These are phyloP conservation scores for Albophoma yamanashiensis DNA, from an alignment of 2,329 filamentous ascomycete species.

Conservation along the genomic window DNA sequence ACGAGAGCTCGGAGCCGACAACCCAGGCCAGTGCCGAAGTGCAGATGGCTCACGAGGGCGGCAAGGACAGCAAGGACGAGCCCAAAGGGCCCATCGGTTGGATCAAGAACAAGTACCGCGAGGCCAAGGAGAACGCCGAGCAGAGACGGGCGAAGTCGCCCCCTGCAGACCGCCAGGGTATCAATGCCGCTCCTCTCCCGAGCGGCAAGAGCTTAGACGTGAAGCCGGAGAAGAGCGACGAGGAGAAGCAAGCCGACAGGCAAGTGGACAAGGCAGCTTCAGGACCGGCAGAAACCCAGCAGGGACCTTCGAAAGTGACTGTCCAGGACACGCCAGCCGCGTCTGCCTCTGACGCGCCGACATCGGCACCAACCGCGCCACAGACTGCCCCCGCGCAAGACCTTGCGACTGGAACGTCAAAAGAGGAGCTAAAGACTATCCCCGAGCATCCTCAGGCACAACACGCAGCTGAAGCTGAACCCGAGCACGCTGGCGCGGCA, in stretches of 20 bases:
- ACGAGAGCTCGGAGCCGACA: conserved; percentile 36
- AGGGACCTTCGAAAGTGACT: background rate
- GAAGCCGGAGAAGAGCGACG: conserved; percentile 24
- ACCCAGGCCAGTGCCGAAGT: conserved; percentile 26
- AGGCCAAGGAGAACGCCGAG: conserved; percentile 46
- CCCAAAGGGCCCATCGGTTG: conserved; percentile 42
- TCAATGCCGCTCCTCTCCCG: conserved; percentile 18
- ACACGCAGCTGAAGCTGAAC: background rate
- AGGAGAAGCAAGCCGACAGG: conserved; percentile 8
- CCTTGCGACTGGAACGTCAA: background rate
- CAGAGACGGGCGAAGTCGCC: conserved; percentile 47
- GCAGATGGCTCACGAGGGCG: conserved; percentile 25
- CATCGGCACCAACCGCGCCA: background rate
- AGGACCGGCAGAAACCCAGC: background rate
- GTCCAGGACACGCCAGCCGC: background rate
- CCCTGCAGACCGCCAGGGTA: conserved; percentile 24
- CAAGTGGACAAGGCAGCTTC: background rate
- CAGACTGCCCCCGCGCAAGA: background rate
- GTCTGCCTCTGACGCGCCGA: background rate
- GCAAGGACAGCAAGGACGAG: conserved; percentile 35
- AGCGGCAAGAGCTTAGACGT: conserved; percentile 39
- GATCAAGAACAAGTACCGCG: conserved; percentile 50
- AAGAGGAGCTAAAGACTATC: background rate
- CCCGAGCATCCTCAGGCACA: background rate
- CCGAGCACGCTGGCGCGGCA: background rate